Evolutionary conservation across 768 basidiomycete genomes (phyloP).

Genomic region (Roridomyces roridus): DNA sequence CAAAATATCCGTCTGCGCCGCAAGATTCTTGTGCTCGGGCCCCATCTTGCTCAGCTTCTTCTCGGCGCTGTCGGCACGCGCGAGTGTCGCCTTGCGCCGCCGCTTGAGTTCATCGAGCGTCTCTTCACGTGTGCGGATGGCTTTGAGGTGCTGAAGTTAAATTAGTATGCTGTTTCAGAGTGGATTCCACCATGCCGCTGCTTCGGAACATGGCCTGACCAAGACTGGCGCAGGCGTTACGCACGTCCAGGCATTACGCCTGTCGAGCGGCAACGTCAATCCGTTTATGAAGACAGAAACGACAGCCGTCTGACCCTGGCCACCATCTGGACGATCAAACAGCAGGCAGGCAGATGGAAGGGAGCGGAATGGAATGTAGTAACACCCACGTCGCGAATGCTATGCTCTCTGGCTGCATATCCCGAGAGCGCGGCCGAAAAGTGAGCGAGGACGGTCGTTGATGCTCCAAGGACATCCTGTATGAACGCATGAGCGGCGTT

Average conservation of each 20-base stretch:
- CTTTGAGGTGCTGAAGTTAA: slow-evolving; percentile 63
- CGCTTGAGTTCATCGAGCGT: slow-evolving; percentile 77
- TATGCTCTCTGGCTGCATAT: slow-evolving; percentile 74
- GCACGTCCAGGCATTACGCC: no score
- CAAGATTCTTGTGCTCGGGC: slow-evolving; percentile 85
- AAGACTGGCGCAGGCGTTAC: no score
- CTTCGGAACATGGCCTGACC: no score
- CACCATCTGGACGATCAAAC: neutral
- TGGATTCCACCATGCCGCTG: no score
- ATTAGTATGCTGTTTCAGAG: no score
- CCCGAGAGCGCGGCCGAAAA: slow-evolving; percentile 70
- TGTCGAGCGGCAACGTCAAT: no score
- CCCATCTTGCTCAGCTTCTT: slow-evolving; percentile 91
- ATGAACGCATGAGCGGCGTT: slow-evolving; percentile 2
- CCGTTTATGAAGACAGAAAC: no score
- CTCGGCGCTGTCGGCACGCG: slow-evolving; percentile 84
- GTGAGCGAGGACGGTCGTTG: slow-evolving; percentile 68
- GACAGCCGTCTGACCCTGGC: no score
- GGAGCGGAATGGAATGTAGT: neutral
- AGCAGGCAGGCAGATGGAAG: neutral
- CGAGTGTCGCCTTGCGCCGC: slow-evolving; percentile 65
- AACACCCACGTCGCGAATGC: slow-evolving; percentile 59
- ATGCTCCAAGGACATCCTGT: slow-evolving; percentile 79
- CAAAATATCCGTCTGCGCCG: slow-evolving; percentile 73
- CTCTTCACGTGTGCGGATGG: slow-evolving; percentile 86